Conservation (phyloP, 768 basidiomycete genomes). For the Multifurca ochricompacta region DNA sequence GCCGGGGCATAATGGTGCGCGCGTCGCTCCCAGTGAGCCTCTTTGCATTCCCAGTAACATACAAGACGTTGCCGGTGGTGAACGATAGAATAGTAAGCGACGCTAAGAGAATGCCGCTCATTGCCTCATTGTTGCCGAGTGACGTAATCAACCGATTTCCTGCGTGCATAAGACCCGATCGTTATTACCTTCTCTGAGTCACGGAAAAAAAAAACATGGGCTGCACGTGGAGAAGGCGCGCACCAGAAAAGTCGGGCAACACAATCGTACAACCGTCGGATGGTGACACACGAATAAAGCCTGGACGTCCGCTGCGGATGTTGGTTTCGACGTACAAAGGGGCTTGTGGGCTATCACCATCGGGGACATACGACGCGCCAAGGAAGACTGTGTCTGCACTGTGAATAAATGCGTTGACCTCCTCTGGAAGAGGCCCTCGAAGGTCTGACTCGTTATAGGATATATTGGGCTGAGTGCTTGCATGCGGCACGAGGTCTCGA, state of each 20-base stretch:
- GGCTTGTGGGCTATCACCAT: conserved; percentile 32
- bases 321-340: conserved; percentile 60
- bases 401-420: conserved; percentile 41
- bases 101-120: conserved; percentile 40
- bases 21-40: conserved; percentile 44
- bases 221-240: neutral
- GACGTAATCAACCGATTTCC: conserved; percentile 60
- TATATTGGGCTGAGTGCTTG: conserved; percentile 34
- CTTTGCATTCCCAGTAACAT: conserved; percentile 50
- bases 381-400: conserved; percentile 48
- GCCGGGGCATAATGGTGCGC: conserved; percentile 46
- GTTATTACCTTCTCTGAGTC: neutral
- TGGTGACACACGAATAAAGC: conserved; percentile 51
- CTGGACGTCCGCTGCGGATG: conserved; percentile 54
- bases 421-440: conserved; percentile 40
- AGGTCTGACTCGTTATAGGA: conserved; percentile 31
- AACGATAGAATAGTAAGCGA: conserved; percentile 51
- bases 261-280: conserved; percentile 47
- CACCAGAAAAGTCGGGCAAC: conserved; percentile 54
- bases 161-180: conserved; percentile 19
- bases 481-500: conserved; percentile 41
- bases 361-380: conserved; percentile 43
- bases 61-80: conserved; percentile 47
- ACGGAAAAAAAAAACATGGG: conserved; percentile 1
- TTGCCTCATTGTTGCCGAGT: conserved; percentile 47